These are phyloP conservation scores for Cucurbita moschata DNA, from an alignment of 306 rosid species.

Conservation along the genomic window DNA sequence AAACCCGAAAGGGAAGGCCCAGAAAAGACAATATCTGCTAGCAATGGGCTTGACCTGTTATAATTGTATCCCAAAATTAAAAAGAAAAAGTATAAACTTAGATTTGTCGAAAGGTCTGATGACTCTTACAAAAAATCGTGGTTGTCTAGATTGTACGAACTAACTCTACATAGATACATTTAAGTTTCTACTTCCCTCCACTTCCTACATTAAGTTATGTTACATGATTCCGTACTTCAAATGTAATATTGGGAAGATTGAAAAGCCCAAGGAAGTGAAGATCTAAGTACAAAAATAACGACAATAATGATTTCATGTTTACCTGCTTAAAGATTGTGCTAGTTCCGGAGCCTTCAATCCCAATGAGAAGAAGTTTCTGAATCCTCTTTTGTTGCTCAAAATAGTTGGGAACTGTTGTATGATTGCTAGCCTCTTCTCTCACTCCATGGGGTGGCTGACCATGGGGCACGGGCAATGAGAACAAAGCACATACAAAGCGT, in stretches of 20 bases:
- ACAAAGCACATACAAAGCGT: slow-evolving; percentile 55
- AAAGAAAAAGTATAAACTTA: neutral
- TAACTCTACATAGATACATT: neutral
- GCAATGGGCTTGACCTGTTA: no score
- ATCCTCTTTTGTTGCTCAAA: slow-evolving; percentile 73
- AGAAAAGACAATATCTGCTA: no score
- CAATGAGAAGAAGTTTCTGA: slow-evolving; percentile 93
- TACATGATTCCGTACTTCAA: neutral
- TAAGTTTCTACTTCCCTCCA: neutral
- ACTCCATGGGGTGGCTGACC: slow-evolving; percentile 60
- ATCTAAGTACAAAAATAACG: neutral
- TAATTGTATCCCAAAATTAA: neutral
- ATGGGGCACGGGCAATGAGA: slow-evolving; percentile 75
- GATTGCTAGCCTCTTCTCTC: slow-evolving; percentile 73
- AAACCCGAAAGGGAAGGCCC: no score
- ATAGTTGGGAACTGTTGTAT: slow-evolving; percentile 64
- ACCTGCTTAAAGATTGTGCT: slow-evolving; percentile 98
- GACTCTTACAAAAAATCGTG: neutral
- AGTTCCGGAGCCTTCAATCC: slow-evolving; percentile 88
- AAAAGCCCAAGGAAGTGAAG: neutral
- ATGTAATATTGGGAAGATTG: neutral
- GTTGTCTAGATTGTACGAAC: no score
- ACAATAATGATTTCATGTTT: neutral
- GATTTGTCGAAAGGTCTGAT: neutral
- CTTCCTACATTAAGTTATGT: neutral